Conservation (phyloP, 2,329 filamentous ascomycete genomes). For the Ambrosiella xylebori region DNA sequence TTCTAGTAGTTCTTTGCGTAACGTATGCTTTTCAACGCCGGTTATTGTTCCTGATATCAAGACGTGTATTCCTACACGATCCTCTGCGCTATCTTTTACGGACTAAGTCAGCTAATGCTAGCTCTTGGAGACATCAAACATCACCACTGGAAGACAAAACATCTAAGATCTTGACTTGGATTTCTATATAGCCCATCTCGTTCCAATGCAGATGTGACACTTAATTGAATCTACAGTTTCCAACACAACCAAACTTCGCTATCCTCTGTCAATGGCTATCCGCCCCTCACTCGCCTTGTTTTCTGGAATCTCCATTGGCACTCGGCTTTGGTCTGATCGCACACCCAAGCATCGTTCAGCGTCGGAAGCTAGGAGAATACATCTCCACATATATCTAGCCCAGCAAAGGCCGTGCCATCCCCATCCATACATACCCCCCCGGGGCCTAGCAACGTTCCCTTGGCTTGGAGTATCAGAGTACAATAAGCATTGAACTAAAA, state of each 20-base stretch:
- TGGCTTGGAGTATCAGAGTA: too few relatives aligned
- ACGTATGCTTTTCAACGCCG: neutral
- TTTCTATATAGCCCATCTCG: too few relatives aligned
- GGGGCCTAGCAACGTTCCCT: neutral
- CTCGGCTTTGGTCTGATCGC: neutral
- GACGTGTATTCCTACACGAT: neutral
- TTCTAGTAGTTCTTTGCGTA: neutral
- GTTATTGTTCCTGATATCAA: neutral
- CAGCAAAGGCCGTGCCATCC: neutral
- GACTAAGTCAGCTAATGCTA: neutral
- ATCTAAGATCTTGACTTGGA: too few relatives aligned
- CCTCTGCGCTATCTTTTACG: neutral
- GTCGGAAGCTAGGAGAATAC: neutral
- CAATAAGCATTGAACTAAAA: too few relatives aligned
- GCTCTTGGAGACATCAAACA: neutral
- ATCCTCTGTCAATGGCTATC: too few relatives aligned
- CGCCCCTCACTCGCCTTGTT: neutral
- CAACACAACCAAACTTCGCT: too few relatives aligned
- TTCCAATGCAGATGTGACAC: too few relatives aligned
- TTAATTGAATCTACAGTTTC: too few relatives aligned
- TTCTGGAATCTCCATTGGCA: neutral
- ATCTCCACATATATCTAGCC: neutral
- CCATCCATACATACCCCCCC: neutral
- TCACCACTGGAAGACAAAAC: neutral
- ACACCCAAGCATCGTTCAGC: neutral